Base-by-base conservation (phyloP, 1,284 basidiomycete species). In the Cutaneotrichosporon cutaneum region DNA sequence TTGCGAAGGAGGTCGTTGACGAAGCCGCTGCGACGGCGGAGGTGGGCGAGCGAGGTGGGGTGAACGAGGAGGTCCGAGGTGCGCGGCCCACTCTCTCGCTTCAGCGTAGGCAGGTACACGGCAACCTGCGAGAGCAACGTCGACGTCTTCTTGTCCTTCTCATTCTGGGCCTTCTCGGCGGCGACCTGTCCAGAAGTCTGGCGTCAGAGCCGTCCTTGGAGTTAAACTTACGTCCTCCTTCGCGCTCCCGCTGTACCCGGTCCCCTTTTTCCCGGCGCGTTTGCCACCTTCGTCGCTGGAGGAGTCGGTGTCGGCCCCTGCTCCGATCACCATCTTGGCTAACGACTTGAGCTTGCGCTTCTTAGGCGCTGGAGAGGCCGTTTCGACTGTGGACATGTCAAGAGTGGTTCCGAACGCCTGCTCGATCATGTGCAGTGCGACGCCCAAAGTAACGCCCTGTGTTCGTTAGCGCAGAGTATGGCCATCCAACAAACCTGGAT, bases 11-110 rank as follows among this genome's bases (percentile, higher is more conserved):
- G 85, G 45, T 88, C 85, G 67, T 88, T 91, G 60, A 95, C 85
- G 71, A 87, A 88, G 71, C 90, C 92, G 80, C 94, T 94, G 36
- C 92, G 85, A 68, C 93, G 82, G 48, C 93, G 86, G 53, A 96
- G 85, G 77, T 94, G 92, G 4, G 92, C 91, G 24, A 95, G 81
- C 1, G 91, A 86, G 1, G 90, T 93, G 1, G 92, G 92, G 72
- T 94, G 90, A 10, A 91, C 88, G 56, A 93, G 84, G 71, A 90
- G 91, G 79, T 95, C 92, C 66, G 90, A 91, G 2, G 90, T 85
- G 63, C 85, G 85, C 26, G 86, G 86, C 18, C 90, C 90, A 16
- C 85, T 85, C 33, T 81, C 77, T 50, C 92, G 86, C 66, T 88
- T 85, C 7, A 92, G 79, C 33, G 87, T 87, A 0, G 92, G 92